phyloP scores from a whole-genome alignment of 306 rosid species.

The Pachyrhizus erosus region DNA sequence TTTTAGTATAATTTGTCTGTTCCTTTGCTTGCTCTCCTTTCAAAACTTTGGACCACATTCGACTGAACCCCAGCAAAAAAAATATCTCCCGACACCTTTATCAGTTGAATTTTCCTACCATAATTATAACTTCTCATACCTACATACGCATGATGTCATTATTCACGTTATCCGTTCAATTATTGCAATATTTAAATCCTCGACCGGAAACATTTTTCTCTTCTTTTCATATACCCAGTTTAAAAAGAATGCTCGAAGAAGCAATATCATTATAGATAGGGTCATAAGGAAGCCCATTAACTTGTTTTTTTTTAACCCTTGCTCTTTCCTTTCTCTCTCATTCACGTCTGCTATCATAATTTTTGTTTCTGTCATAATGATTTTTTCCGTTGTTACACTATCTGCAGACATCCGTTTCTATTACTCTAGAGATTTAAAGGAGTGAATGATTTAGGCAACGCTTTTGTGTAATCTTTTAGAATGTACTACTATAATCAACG shows the following conservation, averaged over 20 bases:
- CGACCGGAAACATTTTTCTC: slow-evolving; percentile 41
- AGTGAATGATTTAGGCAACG: slow-evolving; percentile 19
- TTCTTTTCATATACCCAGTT: slow-evolving; percentile 41
- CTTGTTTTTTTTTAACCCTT: slow-evolving; percentile 22
- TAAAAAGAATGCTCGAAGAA: slow-evolving; percentile 30
- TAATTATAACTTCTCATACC: slow-evolving; percentile 47
- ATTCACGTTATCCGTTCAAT: slow-evolving; percentile 39
- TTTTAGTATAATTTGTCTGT: slow-evolving; percentile 60
- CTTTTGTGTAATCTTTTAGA: slow-evolving; percentile 15
- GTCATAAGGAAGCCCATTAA: slow-evolving; percentile 26
- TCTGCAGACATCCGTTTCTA: slow-evolving; percentile 20
- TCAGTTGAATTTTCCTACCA: slow-evolving; percentile 44
- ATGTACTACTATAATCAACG: neutral
- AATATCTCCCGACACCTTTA: slow-evolving; percentile 58
- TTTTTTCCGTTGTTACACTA: slow-evolving; percentile 45
- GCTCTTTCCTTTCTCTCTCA: slow-evolving; percentile 25
- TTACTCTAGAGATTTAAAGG: slow-evolving; percentile 1
- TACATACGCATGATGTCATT: slow-evolving; percentile 46
- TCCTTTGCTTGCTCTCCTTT: slow-evolving; percentile 45
- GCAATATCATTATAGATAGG: slow-evolving; percentile 42
- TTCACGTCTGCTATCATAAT: slow-evolving; percentile 26
- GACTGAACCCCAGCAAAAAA: slow-evolving; percentile 49
- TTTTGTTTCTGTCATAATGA: slow-evolving; percentile 20
- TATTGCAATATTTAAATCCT: slow-evolving; percentile 38
- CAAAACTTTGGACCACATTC: slow-evolving; percentile 69